A percentile compares a stretch with the other conserved stretches of the same genome.
Conservation (phyloP, 2,329 filamentous ascomycete species). For the Colletotrichum chrysophilum region DNA sequence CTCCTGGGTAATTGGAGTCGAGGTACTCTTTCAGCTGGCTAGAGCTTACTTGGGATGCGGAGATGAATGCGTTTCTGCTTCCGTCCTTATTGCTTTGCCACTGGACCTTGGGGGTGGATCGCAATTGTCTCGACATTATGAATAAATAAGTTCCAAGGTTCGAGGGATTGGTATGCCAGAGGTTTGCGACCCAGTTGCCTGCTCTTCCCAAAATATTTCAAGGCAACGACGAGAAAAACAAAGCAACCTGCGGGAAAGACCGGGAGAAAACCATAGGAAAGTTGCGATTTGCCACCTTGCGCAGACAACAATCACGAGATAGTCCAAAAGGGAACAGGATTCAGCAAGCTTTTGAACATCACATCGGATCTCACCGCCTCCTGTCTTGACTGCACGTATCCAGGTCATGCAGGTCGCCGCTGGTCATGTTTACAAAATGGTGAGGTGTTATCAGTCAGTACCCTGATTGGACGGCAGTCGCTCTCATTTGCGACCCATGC, state of each 20-base stretch:
- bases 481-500: background rate
- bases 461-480: background rate
- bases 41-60: conserved; percentile 1
- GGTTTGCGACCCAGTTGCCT: background rate
- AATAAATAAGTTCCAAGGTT: background rate
- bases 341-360: background rate
- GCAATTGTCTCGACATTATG: background rate
- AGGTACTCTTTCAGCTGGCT: conserved; percentile 3
- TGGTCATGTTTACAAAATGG: background rate
- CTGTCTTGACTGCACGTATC: too few species aligned
- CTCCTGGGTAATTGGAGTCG: background rate
- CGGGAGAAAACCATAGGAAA: accelerated
- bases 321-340: accelerated
- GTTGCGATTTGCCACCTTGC: background rate
- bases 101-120: background rate
- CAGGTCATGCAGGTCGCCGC: background rate
- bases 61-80: background rate
- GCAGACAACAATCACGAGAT: background rate
- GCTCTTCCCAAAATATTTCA: background rate
- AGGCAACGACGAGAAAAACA: background rate
- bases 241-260: background rate
- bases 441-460: background rate
- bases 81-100: conserved; percentile 4
- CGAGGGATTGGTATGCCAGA: background rate
- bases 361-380: background rate